Evolutionary conservation across 148 eudicot genomes (phyloP).

Genomic region (Persicaria tinctoria): DNA sequence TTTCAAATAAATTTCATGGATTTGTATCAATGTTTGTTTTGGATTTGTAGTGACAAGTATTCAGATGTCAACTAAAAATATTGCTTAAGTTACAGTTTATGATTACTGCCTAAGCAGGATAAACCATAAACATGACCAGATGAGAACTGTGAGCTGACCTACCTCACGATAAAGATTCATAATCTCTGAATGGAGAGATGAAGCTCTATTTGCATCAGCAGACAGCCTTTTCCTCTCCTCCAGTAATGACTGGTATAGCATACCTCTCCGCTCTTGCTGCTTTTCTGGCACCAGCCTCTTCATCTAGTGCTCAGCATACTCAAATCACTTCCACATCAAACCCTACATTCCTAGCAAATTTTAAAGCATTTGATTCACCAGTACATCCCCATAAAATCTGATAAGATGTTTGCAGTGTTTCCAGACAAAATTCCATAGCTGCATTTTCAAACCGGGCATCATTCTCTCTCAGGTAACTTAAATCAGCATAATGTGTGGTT

Average conservation of each 20-base stretch:
- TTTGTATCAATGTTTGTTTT: neutral
- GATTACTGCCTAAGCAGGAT: neutral
- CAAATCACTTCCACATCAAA: slow-evolving; percentile 64
- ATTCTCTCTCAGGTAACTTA: slow-evolving; percentile 55
- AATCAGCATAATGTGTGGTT: slow-evolving; percentile 92
- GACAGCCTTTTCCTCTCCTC: slow-evolving; percentile 72
- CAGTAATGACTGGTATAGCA: slow-evolving; percentile 57
- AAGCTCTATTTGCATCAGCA: slow-evolving; percentile 47
- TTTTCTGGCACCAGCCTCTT: slow-evolving; percentile 77
- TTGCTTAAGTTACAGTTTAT: neutral
- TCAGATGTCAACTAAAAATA: neutral
- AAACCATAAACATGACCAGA: no score
- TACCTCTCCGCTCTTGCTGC: slow-evolving; percentile 53
- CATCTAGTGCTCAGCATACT: slow-evolving; percentile 69
- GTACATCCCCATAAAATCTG: slow-evolving; percentile 80
- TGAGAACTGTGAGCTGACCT: slow-evolving; percentile 16
- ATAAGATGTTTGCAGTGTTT: slow-evolving; percentile 78
- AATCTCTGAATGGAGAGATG: slow-evolving; percentile 55
- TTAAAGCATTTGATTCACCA: slow-evolving; percentile 90
- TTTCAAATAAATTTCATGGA: neutral
- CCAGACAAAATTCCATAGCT: slow-evolving; percentile 88
- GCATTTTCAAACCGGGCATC: slow-evolving; percentile 82
- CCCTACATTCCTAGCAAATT: slow-evolving; percentile 76
- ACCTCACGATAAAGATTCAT: slow-evolving; percentile 76
- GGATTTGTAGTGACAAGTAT: neutral